These are phyloP conservation scores for Coniosporium tulheliwenetii DNA, from an alignment of 2,329 filamentous ascomycete genomes.

Conservation along the genomic window DNA sequence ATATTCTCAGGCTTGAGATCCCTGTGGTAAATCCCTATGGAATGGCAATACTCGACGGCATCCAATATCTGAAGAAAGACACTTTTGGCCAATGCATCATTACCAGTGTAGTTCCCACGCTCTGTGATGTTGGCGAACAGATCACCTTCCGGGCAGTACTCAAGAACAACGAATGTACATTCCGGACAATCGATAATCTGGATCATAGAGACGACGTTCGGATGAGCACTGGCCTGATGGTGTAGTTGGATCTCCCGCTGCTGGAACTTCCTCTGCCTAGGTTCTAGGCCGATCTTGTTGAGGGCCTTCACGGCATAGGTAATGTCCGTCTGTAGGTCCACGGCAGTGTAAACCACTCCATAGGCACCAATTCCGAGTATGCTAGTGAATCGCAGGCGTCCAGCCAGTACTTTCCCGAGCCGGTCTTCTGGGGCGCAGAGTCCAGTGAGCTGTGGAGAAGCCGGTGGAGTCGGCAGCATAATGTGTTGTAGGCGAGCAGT, in stretches of 20 bases:
- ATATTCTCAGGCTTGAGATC: conserved; percentile 98
- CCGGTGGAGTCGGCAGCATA: conserved; percentile 35
- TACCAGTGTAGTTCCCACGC: conserved; percentile 79
- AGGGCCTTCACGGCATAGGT: conserved; percentile 94
- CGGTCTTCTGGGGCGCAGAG: conserved; percentile 57
- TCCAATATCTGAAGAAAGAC: conserved; percentile 93
- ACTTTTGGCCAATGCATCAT: conserved; percentile 72
- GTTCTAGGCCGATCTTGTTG: conserved; percentile 84
- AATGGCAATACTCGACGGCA: conserved; percentile 91
- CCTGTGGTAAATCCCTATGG: conserved; percentile 85
- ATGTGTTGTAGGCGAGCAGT: conserved; percentile 9
- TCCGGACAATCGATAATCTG: conserved; percentile 86
- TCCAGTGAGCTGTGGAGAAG: conserved; percentile 29
- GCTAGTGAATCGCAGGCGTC: conserved; percentile 65
- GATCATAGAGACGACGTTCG: conserved; percentile 83
- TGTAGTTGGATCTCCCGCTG: conserved; percentile 86
- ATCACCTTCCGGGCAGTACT: conserved; percentile 94
- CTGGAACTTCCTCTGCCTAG: conserved; percentile 77
- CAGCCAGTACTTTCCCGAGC: conserved; percentile 69
- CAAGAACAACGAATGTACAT: conserved; percentile 90
- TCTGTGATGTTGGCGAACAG: conserved; percentile 97
- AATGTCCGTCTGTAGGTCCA: conserved; percentile 65
- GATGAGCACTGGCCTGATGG: conserved; percentile 73
- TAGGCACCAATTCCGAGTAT: conserved; percentile 91
- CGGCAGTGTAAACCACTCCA: conserved; percentile 83